Evolutionary conservation across 306 rosid genomes (phyloP).

Genomic region (Trichosanthes cucumerina): DNA sequence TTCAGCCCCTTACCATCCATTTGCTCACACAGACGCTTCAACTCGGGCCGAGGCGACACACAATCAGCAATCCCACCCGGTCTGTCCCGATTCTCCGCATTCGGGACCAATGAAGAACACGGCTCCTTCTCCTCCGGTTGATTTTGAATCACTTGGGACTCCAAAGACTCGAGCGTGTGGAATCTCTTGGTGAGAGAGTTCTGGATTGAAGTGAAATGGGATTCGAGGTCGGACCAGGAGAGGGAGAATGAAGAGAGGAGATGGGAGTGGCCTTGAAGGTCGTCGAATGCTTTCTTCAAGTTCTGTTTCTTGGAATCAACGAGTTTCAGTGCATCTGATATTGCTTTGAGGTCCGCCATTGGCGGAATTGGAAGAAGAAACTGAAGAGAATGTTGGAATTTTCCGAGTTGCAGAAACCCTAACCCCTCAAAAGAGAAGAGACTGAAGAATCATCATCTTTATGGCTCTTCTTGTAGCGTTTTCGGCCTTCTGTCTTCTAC

Average conservation of each 20-base stretch:
- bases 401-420: neutral
- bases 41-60: conserved; percentile 24
- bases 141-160: conserved; percentile 12
- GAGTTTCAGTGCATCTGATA: conserved; percentile 41
- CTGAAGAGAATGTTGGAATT: no score
- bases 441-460: neutral
- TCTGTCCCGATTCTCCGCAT: conserved; percentile 7
- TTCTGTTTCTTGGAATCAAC: conserved; percentile 44
- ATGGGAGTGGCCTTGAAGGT: conserved; percentile 47
- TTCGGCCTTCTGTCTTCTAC: neutral
- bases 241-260: conserved; percentile 38
- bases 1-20: conserved; percentile 61
- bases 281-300: conserved; percentile 59
- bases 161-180: conserved; percentile 43
- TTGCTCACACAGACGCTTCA: conserved; percentile 39
- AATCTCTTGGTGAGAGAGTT: conserved; percentile 36
- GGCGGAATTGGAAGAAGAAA: neutral
- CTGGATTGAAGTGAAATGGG: conserved; percentile 44
- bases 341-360: conserved; percentile 33
- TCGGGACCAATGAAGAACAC: conserved; percentile 9
- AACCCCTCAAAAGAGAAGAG: neutral
- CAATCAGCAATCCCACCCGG: neutral
- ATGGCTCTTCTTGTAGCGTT: neutral
- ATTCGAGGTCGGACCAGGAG: conserved; percentile 55
- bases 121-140: conserved; percentile 5